Conservation (phyloP, 1,139 yeast species). For the Nakaseomyces uthaithaninus region DNA sequence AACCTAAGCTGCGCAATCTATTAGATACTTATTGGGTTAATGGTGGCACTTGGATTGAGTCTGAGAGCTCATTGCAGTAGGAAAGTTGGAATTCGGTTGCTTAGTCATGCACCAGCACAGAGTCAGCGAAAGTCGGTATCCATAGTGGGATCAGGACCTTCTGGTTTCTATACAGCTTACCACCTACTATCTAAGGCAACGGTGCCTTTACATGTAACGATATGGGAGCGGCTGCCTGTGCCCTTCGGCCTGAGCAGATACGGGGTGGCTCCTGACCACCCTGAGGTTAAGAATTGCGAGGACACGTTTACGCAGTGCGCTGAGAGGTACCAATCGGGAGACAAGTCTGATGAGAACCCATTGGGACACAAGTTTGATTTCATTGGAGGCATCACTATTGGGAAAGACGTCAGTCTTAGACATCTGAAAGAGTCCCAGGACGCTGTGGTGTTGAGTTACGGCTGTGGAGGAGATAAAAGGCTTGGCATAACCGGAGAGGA, state of each 20-base stretch:
- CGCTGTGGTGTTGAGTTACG: slow-evolving; percentile 73
- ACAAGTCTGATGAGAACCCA: slow-evolving; percentile 8
- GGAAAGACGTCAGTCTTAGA: slow-evolving; percentile 44
- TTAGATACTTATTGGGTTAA: too few species aligned
- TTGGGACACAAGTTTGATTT: slow-evolving; percentile 44
- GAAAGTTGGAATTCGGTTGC: not conserved
- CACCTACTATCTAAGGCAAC: slow-evolving; percentile 51
- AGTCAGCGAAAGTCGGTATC: slow-evolving; percentile 32
- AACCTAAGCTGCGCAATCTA: too few species aligned
- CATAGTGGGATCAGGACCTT: slow-evolving; percentile 92
- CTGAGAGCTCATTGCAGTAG: not conserved
- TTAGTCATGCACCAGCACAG: not conserved
- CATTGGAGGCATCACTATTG: slow-evolving; percentile 69
- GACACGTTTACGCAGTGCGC: slow-evolving; percentile 68
- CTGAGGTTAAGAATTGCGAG: slow-evolving; percentile 87
- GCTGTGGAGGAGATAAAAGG: slow-evolving; percentile 58
- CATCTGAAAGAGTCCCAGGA: slow-evolving; percentile 53
- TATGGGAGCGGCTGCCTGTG: slow-evolving; percentile 76
- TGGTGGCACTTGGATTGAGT: too few species aligned
- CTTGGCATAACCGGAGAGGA: slow-evolving; percentile 56
- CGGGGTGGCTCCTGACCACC: slow-evolving; percentile 99
- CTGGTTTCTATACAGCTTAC: slow-evolving; percentile 87
- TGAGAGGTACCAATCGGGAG: slow-evolving; percentile 19
- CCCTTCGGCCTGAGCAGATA: slow-evolving; percentile 87
- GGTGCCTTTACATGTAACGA: slow-evolving; percentile 45